Evolutionary conservation across 1,139 yeast genomes (phyloP), one percentile per base, ranked within the genome.

Genomic region (Kurtzmaniella natalensis): DNA sequence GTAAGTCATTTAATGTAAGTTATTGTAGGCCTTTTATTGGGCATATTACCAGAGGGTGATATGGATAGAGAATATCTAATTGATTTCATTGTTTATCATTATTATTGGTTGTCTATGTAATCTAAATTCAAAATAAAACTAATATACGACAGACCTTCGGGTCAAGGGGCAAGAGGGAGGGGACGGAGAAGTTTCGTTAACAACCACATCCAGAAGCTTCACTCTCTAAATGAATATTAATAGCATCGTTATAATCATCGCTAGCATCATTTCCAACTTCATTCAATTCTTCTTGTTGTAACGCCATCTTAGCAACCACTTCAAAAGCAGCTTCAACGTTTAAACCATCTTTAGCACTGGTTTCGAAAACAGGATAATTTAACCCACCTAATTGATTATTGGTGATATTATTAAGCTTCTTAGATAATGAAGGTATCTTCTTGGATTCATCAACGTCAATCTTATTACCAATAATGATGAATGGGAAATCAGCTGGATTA

Each of bases 271-370:
- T 83, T 45, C 84, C 87, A 44, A 84, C 84, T 34, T 92, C 94
- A 46, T 83, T 88, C 50, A 81, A 82, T 55, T 85, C 94, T 56
- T 89, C 95, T 56, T 83, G 94, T 53, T 82, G 89, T 49, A 92
- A 70, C 0, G 98, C 98, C 68, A 86, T 87, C 53, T 95, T 77
- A 24, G 96, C 96, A 50, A 92, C 86, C 30, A 88, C 95, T 55
- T 92, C 97, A 55, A 92, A 92, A 1, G 97, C 98, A 51, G 83
- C 79, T 51, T 89, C 96, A 26, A 92, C 96, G 44, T 92, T 92
- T 33, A 88, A 84, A 8, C 94, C 88, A 55, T 87, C 95, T 62
- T 88, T 88, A 14, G 96, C 96, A 65, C 89, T 80, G 16, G 96
- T 89, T 59, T 88, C 95, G 57, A 92, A 92, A 42, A 88, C 81